Percentiles rank a stretch among this genome's conserved stretches.
phyloP scores from a whole-genome alignment of 495 filamentous ascomycete genomes.

The Lasiosphaeria miniovina region DNA sequence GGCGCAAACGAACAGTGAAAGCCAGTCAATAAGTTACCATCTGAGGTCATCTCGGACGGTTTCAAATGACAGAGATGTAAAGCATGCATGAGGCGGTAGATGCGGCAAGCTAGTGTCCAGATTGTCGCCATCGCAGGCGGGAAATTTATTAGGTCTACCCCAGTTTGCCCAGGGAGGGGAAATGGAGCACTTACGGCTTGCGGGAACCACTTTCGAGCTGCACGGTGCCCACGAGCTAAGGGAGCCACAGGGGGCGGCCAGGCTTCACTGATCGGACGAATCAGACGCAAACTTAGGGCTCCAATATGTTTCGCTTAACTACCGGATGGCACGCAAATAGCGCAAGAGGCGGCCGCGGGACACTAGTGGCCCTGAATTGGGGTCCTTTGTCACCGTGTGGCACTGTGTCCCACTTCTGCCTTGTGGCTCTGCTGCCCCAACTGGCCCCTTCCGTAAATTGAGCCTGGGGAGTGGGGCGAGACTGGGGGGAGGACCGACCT shows the following conservation, averaged over 20 bases:
- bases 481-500: background rate
- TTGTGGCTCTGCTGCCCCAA: constrained; percentile 21
- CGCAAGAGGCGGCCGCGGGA: constrained; percentile 16
- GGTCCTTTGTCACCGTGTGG: constrained; percentile 1
- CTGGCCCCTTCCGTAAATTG: constrained; percentile 35
- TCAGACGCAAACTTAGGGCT: constrained; percentile 21
- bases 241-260: background rate
- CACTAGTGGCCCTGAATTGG: constrained; percentile 21
- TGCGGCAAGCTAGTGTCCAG: too few relatives aligned
- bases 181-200: background rate
- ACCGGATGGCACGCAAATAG: constrained; percentile 15
- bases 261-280: constrained; percentile 13
- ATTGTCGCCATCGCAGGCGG: too few relatives aligned
- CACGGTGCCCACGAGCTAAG: background rate
- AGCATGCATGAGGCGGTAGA: too few relatives aligned
- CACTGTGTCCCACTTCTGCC: background rate
- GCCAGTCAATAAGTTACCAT: too few relatives aligned
- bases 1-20: too few relatives aligned
- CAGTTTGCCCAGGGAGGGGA: background rate
- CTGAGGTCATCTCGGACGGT: too few relatives aligned
- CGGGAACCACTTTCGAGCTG: background rate
- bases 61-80: too few relatives aligned
- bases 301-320: constrained; percentile 32
- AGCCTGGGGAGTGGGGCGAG: constrained; percentile 8
- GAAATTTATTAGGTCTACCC: too few relatives aligned